A percentile compares a stretch with the other conserved stretches of the same genome.
Conservation (phyloP, 805 yeast species). For the Wickerhamomyces pijperi region DNA sequence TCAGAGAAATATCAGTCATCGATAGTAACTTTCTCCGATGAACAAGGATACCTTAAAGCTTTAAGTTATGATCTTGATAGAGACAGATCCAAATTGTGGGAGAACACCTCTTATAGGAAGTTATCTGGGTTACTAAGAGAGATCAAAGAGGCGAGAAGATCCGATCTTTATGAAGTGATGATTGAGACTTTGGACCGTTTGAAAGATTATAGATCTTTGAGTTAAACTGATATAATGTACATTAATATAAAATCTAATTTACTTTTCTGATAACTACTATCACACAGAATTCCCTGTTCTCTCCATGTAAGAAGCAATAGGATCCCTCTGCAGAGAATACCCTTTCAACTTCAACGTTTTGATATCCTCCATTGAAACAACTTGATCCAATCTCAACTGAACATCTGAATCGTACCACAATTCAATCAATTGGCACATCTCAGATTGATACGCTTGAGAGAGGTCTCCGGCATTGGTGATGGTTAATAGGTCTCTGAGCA, state of each 20-base stretch:
- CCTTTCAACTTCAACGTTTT: conserved; percentile 23
- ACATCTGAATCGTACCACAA: conserved; percentile 60
- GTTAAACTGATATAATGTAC: no score
- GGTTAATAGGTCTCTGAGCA: conserved; percentile 51
- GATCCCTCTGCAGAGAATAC: conserved; percentile 46
- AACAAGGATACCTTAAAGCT: conserved; percentile 8
- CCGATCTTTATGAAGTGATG: conserved; percentile 3
- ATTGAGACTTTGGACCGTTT: conserved; percentile 9
- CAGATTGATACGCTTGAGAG: conserved; percentile 36
- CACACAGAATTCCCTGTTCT: conserved; percentile 12
- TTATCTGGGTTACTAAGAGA: conserved; percentile 14
- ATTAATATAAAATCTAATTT: no score
- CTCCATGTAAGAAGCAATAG: conserved; percentile 36
- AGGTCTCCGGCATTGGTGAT: conserved; percentile 31
- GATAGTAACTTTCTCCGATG: conserved; percentile 5
- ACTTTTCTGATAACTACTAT: no score
- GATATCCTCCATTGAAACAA: conserved; percentile 17
- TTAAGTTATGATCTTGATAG: conserved; percentile 6
- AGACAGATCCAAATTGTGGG: conserved; percentile 11
- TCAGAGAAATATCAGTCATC: conserved; percentile 11
- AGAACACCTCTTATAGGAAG: conserved; percentile 11
- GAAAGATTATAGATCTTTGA: not conserved
- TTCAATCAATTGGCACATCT: conserved; percentile 54
- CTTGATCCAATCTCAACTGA: conserved; percentile 48
- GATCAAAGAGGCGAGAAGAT: conserved; percentile 2